A percentile compares a stretch with the other conserved stretches of the same genome.
These are phyloP conservation scores for Mycena indigotica DNA, from an alignment of 768 basidiomycete species.

Conservation along the genomic window DNA sequence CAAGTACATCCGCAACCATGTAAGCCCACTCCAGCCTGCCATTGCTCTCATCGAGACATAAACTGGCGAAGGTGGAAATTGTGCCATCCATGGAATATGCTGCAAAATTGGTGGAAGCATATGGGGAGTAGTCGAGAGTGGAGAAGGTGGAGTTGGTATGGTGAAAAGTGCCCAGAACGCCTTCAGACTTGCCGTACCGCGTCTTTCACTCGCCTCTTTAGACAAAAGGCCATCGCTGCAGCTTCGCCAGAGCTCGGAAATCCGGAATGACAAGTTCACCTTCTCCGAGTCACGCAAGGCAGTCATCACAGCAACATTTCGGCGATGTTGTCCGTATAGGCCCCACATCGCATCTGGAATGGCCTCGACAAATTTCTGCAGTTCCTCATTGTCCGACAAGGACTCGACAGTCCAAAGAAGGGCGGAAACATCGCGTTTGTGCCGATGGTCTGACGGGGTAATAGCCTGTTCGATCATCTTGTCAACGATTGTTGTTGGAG, in stretches of 20 bases:
- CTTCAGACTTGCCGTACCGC: constrained; percentile 2
- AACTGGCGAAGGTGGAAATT: not conserved
- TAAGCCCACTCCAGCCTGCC: not conserved
- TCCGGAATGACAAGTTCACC: no score
- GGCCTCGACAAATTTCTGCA: constrained; percentile 7
- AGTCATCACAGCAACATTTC: not conserved
- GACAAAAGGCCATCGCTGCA: constrained; percentile 1
- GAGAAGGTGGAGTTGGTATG: no score
- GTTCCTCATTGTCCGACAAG: constrained; percentile 4
- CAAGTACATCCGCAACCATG: not conserved
- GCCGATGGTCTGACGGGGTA: no score
- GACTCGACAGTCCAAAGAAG: constrained; percentile 1
- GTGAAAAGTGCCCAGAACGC: constrained; percentile 9
- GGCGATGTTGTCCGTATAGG: not conserved
- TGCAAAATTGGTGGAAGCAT: no score
- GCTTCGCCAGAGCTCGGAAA: not conserved
- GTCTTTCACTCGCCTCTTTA: not conserved
- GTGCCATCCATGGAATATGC: not conserved
- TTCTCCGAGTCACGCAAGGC: not conserved
- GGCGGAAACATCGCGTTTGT: constrained; percentile 3
- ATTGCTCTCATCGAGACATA: not conserved
- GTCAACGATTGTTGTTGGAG: not conserved
- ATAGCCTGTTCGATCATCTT: not conserved
- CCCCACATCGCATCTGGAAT: constrained; percentile 8
- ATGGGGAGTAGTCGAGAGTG: no score